Conservation (phyloP, 805 yeast species). For the Schizosaccharomyces pombe region DNA sequence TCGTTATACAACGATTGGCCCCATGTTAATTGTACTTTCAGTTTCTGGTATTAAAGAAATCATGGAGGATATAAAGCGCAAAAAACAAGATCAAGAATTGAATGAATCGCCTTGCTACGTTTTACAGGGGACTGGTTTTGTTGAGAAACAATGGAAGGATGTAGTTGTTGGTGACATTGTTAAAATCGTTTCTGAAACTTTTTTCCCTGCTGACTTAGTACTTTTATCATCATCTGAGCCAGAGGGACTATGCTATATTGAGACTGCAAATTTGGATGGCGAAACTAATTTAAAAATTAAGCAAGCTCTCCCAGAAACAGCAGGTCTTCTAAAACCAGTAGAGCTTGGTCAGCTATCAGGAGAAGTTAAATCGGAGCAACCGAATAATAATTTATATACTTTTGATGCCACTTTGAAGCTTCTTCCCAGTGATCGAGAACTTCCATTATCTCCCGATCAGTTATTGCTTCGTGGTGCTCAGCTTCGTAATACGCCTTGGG, state of each 20-base stretch:
- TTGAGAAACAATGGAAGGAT: conserved; percentile 54
- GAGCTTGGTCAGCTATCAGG: conserved; percentile 34
- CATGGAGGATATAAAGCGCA: conserved; percentile 74
- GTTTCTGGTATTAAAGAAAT: conserved; percentile 87
- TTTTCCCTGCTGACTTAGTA: conserved; percentile 81
- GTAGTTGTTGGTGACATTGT: conserved; percentile 82
- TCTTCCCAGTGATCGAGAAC: conserved; percentile 18
- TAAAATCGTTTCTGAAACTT: conserved; percentile 60
- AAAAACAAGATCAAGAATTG: conserved; percentile 66
- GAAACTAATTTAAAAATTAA: conserved; percentile 92
- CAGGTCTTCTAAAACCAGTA: conserved; percentile 40
- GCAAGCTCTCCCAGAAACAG: conserved; percentile 63
- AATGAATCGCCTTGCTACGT: conserved; percentile 58
- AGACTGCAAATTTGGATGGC: conserved; percentile 92
- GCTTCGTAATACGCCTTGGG: conserved; percentile 81
- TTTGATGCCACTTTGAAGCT: conserved; percentile 68
- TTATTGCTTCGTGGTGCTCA: conserved; percentile 86
- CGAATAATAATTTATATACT: conserved; percentile 81
- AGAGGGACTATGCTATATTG: conserved; percentile 90
- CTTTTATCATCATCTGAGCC: conserved; percentile 85
- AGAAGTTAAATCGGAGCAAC: conserved; percentile 59
- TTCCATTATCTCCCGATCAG: conserved; percentile 57
- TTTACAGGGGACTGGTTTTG: conserved; percentile 42
- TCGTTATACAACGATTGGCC: conserved; percentile 83
- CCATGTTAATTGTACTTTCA: conserved; percentile 55